These are phyloP conservation scores for Blastocystis sp. DNA, from an alignment of 352 stramenopile genomes.

Conservation along the genomic window DNA sequence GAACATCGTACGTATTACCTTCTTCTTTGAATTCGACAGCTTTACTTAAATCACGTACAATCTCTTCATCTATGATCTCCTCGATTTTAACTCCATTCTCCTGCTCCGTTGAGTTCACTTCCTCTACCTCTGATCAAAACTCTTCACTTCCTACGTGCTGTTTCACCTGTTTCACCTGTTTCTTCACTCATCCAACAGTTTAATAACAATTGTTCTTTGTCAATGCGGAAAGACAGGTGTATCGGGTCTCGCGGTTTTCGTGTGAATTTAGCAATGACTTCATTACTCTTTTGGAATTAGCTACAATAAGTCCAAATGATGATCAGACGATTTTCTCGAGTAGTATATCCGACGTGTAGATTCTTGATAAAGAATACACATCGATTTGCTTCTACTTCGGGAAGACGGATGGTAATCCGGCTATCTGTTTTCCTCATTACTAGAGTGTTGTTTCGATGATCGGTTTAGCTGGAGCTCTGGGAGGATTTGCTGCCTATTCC, in stretches of 20 bases:
- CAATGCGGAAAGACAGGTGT: neutral
- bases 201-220: neutral
- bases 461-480: neutral
- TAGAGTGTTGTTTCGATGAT: neutral
- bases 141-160: neutral
- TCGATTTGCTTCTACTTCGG: neutral
- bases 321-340: neutral
- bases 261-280: neutral
- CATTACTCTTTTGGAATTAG: neutral
- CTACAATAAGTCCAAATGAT: no score
- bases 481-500: constrained; percentile 8
- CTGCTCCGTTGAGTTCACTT: neutral
- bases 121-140: neutral
- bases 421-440: neutral
- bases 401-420: neutral
- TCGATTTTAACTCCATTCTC: constrained; percentile 36
- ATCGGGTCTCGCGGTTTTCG: neutral
- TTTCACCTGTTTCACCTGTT: neutral
- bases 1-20: constrained; percentile 1
- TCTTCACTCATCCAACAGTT: neutral
- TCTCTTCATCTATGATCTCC: constrained; percentile 26
- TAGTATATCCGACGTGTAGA: neutral
- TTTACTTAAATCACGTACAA: constrained; percentile 20
- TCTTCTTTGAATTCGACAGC: constrained; percentile 33
- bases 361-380: no score